phyloP scores from a whole-genome alignment of 78 protist genomes.

The Corallochytrium limacisporum region DNA sequence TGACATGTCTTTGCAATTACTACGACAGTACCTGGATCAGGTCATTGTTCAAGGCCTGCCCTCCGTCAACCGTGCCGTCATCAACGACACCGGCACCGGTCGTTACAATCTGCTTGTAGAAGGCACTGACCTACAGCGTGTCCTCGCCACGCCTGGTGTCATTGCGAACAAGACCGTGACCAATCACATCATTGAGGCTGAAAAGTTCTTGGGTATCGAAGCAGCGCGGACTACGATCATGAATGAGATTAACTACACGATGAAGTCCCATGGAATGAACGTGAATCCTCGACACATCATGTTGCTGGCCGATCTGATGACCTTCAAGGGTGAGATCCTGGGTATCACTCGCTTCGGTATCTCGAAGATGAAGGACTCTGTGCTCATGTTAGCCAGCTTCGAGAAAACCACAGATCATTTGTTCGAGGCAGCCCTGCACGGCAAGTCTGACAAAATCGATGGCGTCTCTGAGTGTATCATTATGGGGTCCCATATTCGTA shows the following conservation, averaged over 20 bases:
- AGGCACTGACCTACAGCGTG: conserved; percentile 43
- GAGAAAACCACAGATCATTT: conserved; percentile 92
- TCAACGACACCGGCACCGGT: conserved; percentile 24
- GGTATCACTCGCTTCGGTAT: conserved; percentile 98
- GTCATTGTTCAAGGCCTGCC: conserved; percentile 42
- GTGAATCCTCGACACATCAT: conserved; percentile 82
- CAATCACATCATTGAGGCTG: conserved; percentile 79
- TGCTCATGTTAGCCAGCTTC: conserved; percentile 92
- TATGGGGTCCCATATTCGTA: conserved; percentile 83
- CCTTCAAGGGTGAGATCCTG: conserved; percentile 79
- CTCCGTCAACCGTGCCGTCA: conserved; percentile 66
- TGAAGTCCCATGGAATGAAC: conserved; percentile 82
- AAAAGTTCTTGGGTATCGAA: conserved; percentile 86
- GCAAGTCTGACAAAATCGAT: conserved; percentile 40
- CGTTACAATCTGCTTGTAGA: conserved; percentile 53
- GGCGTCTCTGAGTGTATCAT: conserved; percentile 97
- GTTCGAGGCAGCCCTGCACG: conserved; percentile 75
- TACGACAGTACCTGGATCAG: not conserved
- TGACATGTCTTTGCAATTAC: not conserved
- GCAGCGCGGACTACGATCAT: conserved; percentile 88
- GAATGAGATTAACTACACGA: conserved; percentile 63
- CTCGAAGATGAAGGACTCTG: conserved; percentile 80
- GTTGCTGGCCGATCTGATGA: conserved; percentile 95
- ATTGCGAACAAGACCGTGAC: conserved; percentile 35
- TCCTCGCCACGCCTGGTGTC: conserved; percentile 55